phyloP scores from a whole-genome alignment of 139 green algal species.

The Helicosporidium sp. region DNA sequence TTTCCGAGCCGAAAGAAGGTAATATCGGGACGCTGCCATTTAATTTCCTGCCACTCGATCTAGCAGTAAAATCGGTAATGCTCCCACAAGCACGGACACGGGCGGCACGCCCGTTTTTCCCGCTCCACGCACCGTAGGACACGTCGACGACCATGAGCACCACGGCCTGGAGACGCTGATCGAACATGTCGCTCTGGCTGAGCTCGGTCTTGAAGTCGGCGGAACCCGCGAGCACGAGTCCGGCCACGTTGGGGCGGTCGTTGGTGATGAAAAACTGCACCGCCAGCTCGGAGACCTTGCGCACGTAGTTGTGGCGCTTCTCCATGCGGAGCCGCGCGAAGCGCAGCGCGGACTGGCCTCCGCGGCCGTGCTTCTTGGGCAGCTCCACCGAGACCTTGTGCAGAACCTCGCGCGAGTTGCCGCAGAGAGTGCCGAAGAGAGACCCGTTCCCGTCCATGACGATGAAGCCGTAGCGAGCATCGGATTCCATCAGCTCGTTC shows the following conservation, averaged over 20 bases:
- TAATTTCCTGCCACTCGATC: slow-evolving; percentile 36
- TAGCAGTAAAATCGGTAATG: slow-evolving; percentile 54
- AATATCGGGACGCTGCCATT: slow-evolving; percentile 45
- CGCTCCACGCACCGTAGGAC: slow-evolving; percentile 61
- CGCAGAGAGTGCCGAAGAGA: slow-evolving; percentile 87
- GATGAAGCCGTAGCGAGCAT: slow-evolving; percentile 94
- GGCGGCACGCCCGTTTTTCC: not conserved
- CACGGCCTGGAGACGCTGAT: slow-evolving; percentile 66
- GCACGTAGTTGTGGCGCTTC: slow-evolving; percentile 98
- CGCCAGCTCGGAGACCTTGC: slow-evolving; percentile 77
- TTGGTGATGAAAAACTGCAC: slow-evolving; percentile 84
- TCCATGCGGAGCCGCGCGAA: slow-evolving; percentile 93
- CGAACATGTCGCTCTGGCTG: slow-evolving; percentile 84
- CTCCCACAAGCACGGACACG: slow-evolving; percentile 7
- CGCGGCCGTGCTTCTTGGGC: slow-evolving; percentile 96
- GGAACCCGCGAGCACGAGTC: slow-evolving; percentile 79
- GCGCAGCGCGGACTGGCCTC: slow-evolving; percentile 90
- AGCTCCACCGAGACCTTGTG: slow-evolving; percentile 95
- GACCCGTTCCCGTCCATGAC: slow-evolving; percentile 96
- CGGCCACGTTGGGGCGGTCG: slow-evolving; percentile 76
- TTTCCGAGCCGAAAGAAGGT: too few relatives aligned
- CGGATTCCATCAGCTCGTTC: slow-evolving; percentile 79
- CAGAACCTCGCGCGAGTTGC: slow-evolving; percentile 86
- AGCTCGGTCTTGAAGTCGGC: slow-evolving; percentile 98
- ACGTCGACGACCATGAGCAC: slow-evolving; percentile 92